Evolutionary conservation across 495 filamentous ascomycete species (phyloP).

Genomic region (Massariosphaeria phaeospora): DNA sequence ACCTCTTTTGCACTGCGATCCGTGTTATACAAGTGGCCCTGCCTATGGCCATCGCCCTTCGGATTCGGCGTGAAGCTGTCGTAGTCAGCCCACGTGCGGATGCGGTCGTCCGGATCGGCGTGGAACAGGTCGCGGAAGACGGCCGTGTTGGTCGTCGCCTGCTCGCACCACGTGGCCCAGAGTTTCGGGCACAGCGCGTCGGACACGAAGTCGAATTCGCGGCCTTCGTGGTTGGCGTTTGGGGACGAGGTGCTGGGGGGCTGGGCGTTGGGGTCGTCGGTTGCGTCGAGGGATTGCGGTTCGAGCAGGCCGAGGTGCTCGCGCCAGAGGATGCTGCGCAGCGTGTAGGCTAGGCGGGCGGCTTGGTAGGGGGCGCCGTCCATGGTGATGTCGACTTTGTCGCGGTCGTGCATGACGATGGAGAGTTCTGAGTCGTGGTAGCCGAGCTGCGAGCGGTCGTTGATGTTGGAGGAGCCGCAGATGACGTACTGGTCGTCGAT

Average conservation of each 20-base stretch:
- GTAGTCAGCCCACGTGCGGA: slow-evolving; percentile 74
- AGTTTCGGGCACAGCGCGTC: slow-evolving; percentile 76
- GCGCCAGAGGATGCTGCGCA: slow-evolving; percentile 82
- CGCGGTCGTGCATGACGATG: slow-evolving; percentile 84
- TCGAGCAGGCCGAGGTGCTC: slow-evolving; percentile 85
- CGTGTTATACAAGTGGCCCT: slow-evolving; percentile 79
- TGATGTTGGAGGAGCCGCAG: slow-evolving; percentile 86
- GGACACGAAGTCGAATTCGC: slow-evolving; percentile 68
- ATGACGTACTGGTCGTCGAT: slow-evolving; percentile 53
- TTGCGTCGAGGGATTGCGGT: slow-evolving; percentile 66
- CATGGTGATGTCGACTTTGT: slow-evolving; percentile 69
- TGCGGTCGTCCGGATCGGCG: slow-evolving; percentile 84
- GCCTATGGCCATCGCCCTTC: slow-evolving; percentile 52
- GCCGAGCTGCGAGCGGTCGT: slow-evolving; percentile 87
- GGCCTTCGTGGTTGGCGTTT: slow-evolving; percentile 61
- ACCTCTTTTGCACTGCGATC: slow-evolving; percentile 66
- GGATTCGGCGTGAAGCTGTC: slow-evolving; percentile 53
- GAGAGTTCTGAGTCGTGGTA: slow-evolving; percentile 88
- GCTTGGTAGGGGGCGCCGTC: slow-evolving; percentile 70
- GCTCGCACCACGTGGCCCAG: slow-evolving; percentile 78
- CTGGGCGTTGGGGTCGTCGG: slow-evolving; percentile 71
- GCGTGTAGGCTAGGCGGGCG: slow-evolving; percentile 68
- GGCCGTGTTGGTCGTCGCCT: slow-evolving; percentile 72
- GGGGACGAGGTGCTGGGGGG: slow-evolving; percentile 66
- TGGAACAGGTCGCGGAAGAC: slow-evolving; percentile 88